These are phyloP conservation scores for Fusarium praegraminearum DNA, from an alignment of 2,329 filamentous ascomycete species.

Conservation along the genomic window DNA sequence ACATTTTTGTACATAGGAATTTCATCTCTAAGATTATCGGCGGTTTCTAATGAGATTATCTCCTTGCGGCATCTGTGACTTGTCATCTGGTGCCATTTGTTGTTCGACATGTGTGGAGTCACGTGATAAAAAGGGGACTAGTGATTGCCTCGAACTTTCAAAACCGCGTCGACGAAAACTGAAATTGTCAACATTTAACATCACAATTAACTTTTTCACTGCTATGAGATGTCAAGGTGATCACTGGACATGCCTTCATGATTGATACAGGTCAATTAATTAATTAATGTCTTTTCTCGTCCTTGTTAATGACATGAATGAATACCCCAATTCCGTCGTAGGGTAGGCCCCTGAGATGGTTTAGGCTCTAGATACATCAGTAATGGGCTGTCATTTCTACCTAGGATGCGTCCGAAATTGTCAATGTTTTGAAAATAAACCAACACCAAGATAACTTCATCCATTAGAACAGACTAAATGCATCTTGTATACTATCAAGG, in stretches of 20 bases:
- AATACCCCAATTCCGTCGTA: not conserved
- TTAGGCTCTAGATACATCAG: no score
- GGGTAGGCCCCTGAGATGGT: not conserved
- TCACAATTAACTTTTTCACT: not conserved
- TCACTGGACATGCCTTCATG: no score
- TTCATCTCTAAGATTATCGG: no score
- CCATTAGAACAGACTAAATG: no score
- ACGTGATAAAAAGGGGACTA: not conserved
- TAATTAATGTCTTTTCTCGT: not conserved
- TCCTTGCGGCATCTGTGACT: no score
- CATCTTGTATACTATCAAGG: not conserved
- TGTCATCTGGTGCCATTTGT: no score
- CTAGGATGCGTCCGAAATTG: not conserved
- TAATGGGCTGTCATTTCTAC: no score
- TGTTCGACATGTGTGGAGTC: not conserved
- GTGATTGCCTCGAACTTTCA: not conserved
- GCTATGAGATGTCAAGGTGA: fast-evolving
- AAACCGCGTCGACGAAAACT: not conserved
- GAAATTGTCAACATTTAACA: fast-evolving
- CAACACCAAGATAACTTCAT: no score
- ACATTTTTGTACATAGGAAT: no score
- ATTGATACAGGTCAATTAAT: no score
- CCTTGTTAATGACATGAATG: not conserved
- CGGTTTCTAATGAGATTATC: no score
- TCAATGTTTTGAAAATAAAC: not conserved